Percentiles rank a stretch among this genome's conserved stretches.
Evolutionary conservation across 2,329 filamentous ascomycete species (phyloP).

Genomic region (Dothiorella sarmentorum): DNA sequence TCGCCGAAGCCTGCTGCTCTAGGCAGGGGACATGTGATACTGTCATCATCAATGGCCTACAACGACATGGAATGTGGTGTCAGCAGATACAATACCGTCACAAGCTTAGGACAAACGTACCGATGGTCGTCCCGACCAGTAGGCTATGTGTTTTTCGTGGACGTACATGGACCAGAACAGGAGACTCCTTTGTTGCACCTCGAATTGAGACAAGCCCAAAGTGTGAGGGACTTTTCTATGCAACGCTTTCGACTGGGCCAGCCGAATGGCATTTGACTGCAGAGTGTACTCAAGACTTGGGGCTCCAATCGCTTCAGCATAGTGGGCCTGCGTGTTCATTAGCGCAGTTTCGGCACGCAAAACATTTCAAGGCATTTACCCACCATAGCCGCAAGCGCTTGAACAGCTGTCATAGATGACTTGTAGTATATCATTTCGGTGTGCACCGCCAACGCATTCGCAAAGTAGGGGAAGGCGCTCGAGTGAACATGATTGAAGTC

Average conservation of each 20-base stretch:
- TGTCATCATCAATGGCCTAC: neutral
- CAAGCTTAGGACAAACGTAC: conserved; percentile 17
- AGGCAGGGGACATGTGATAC: neutral
- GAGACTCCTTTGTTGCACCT: conserved; percentile 20
- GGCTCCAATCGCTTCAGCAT: neutral
- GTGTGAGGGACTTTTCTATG: conserved; percentile 34
- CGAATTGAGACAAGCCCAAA: conserved; percentile 34
- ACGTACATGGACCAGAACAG: conserved; percentile 23
- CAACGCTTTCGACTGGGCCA: conserved; percentile 25
- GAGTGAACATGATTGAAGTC: neutral
- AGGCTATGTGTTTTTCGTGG: conserved; percentile 23
- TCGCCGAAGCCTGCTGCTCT: neutral
- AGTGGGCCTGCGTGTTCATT: neutral
- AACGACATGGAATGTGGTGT: neutral
- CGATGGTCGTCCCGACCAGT: conserved; percentile 22
- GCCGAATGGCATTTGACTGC: neutral
- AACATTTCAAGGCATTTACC: neutral
- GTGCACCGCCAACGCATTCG: neutral
- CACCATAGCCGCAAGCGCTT: neutral
- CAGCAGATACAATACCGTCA: neutral
- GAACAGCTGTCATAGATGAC: neutral
- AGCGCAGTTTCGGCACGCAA: neutral
- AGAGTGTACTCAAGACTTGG: neutral
- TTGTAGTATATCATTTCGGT: neutral
- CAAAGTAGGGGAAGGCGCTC: neutral